phyloP scores from a whole-genome alignment of 2,329 filamentous ascomycete species.

The Rachicladosporium sp. region DNA sequence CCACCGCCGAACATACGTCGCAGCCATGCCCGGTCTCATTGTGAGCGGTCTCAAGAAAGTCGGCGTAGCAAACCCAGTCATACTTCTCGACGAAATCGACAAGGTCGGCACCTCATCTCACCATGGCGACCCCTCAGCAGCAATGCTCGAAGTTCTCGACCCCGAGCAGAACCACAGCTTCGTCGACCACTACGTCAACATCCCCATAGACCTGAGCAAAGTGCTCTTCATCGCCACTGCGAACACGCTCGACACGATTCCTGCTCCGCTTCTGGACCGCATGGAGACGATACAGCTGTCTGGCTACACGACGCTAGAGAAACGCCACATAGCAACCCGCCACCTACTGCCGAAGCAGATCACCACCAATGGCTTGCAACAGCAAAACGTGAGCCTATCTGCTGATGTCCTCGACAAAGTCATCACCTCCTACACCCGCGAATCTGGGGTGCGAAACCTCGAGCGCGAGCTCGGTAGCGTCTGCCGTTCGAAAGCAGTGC shows the following conservation, averaged over 20 bases:
- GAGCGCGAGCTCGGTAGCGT: slow-evolving; percentile 93
- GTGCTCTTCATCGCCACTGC: slow-evolving; percentile 96
- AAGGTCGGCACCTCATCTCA: slow-evolving; percentile 86
- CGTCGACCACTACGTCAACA: slow-evolving; percentile 90
- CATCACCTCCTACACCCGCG: slow-evolving; percentile 91
- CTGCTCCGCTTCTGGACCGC: slow-evolving; percentile 81
- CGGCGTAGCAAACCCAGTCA: slow-evolving; percentile 86
- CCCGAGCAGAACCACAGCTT: slow-evolving; percentile 95
- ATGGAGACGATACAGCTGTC: slow-evolving; percentile 94
- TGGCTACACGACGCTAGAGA: slow-evolving; percentile 94
- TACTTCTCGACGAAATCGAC: slow-evolving; percentile 94
- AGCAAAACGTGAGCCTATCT: slow-evolving; percentile 62
- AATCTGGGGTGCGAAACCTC: slow-evolving; percentile 88
- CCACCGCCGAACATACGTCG: slow-evolving; percentile 89
- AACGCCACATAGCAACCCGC: slow-evolving; percentile 82
- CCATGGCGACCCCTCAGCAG: slow-evolving; percentile 89
- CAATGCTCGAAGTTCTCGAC: slow-evolving; percentile 95
- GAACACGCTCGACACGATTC: slow-evolving; percentile 89
- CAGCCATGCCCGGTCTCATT: slow-evolving; percentile 94
- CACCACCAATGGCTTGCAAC: slow-evolving; percentile 69
- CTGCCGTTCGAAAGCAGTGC: slow-evolving; percentile 87
- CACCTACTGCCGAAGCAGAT: slow-evolving; percentile 97
- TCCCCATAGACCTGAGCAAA: slow-evolving; percentile 90
- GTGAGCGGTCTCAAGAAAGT: slow-evolving; percentile 92
- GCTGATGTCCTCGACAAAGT: slow-evolving; percentile 86